These are phyloP conservation scores for Russula griseocarnosa DNA, from an alignment of 768 basidiomycete species.

Conservation along the genomic window DNA sequence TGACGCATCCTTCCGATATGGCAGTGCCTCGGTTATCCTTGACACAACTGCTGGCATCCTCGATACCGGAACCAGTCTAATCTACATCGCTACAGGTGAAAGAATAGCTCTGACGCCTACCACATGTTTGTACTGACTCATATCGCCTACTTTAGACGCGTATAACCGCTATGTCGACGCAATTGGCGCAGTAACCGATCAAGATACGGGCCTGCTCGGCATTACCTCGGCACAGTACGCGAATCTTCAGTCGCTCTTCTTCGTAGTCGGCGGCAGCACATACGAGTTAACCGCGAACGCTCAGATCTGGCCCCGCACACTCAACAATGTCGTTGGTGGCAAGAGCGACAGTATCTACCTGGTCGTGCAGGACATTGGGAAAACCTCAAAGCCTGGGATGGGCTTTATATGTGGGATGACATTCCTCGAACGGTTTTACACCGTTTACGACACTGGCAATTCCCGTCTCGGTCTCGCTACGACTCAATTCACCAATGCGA, in stretches of 20 bases:
- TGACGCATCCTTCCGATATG: constrained; percentile 33
- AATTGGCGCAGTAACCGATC: constrained; percentile 35
- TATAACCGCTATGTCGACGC: constrained; percentile 33
- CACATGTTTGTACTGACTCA: constrained; percentile 6
- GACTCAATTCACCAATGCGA: constrained; percentile 46
- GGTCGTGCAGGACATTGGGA: no score
- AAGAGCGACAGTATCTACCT: no score
- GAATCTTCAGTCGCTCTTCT: constrained; percentile 36
- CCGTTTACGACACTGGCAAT: constrained; percentile 59
- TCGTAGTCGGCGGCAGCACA: constrained; percentile 34
- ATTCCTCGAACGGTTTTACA: constrained; percentile 63
- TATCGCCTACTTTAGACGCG: constrained; percentile 32
- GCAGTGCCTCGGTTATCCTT: constrained; percentile 27
- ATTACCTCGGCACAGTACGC: constrained; percentile 32
- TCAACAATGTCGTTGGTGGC: no score
- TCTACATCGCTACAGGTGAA: constrained; percentile 34
- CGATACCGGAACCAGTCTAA: constrained; percentile 40
- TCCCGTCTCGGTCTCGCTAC: constrained; percentile 54
- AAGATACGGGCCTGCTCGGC: constrained; percentile 35
- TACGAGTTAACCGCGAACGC: constrained; percentile 44
- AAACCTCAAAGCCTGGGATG: constrained; percentile 27
- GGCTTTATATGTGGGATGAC: constrained; percentile 54
- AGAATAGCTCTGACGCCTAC: background rate
- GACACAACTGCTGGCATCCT: constrained; percentile 35
- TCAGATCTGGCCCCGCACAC: constrained; percentile 30